Evolutionary conservation across 1,284 basidiomycete genomes (phyloP), one percentile per base, ranked within the genome.

Genomic region (Pseudomicrostroma phylloplanum): DNA sequence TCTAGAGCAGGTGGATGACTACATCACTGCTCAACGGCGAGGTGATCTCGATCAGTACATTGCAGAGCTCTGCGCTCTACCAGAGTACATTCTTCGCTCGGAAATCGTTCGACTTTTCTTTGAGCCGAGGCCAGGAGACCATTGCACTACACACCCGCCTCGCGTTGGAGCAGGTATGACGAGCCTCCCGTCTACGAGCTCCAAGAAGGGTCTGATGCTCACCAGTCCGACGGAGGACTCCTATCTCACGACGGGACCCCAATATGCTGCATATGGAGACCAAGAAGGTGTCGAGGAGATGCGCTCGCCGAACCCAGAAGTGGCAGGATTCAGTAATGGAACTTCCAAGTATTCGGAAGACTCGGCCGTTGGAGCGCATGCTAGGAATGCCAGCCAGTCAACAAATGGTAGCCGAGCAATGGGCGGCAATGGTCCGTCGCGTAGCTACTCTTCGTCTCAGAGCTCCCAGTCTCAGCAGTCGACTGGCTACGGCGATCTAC

Each of bases 31-130:
- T 15, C 86, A 87, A 59, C 84, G 94, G 61, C 85, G 88, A 62
- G 84, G 84, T 41, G 94, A 97, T 75, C 83, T 99, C 21, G 89
- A 96, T 75, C 86, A 88, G 55, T 99, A 98, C 80, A 84, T 97
- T 54, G 84, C 85, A 69, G 86, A 87, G 60, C 83, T 99, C 8
- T 89, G 91, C 73, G 80, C 81, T 19, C 78, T 86, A 21, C 84
- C 92, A 59, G 87, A 87, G 39, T 89, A 92, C 78, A 87, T 98
- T 57, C 82, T 96, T 53, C 88, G 91, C 61, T 87, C 91, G 73
- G 82, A 84, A 25, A 85, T 93, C 19, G 85, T 96, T 55, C 87
- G 92, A 55, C 84, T 86, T 62, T 98, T 98, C 81, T 85, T 97
- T 62, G 85, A 90, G 8, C 84, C 89, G 23, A 89, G 91, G 74